Base-by-base conservation (phyloP, 768 basidiomycete species). In the Crepidotus variabilis region DNA sequence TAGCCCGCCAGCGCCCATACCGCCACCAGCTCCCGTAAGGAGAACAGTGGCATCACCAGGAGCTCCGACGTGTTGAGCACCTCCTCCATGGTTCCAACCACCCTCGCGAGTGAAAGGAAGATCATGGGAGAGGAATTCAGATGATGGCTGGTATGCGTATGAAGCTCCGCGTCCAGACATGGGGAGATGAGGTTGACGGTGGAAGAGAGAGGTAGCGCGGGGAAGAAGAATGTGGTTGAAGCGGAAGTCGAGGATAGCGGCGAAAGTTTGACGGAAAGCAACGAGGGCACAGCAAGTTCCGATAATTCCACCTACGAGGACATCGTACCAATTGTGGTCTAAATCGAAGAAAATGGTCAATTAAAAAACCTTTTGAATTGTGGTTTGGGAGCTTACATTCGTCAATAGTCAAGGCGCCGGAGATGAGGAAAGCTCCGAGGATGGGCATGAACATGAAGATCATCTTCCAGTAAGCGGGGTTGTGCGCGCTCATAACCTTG, bases 381-480 rank as follows among this genome's bases (percentile, higher is more conserved):
- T n/a, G 22, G 5, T 23, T 11, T 32, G 18, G 21, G 45, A n/a
- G 68, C 78, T 51, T 61, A 75, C 76, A 77, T 69, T 82, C 75
- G 65, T 85, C 83, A 36, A 84, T 80, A 2, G 80, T 84, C 57
- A 84, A 65, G 8, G 79, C 75, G 3, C 80, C 82, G 0, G 79
- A 77, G 57, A 85, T 85, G 46, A 86, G 71, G 22, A 70, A 72
- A 0, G 83, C 83, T 13, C 82, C 83, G 47, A 81, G 75, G 4
- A 85, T 58, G 24, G 83, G 83, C 4, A 79, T 76, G 56, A 85
- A 79, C 60, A 83, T 75, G 21, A 83, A 60, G 57, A 85, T 69
- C 78, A 82, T 80, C 66, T 84, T 85, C 84, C 83, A 85, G 66
- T 83, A 84, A 35, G 81, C 80, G 1, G 81, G 78, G 57, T 82